Percentiles rank a stretch among this genome's conserved stretches.
These are phyloP conservation scores for Pestalotiopsis sp. DNA, from an alignment of 2,329 filamentous ascomycete species.

Conservation along the genomic window DNA sequence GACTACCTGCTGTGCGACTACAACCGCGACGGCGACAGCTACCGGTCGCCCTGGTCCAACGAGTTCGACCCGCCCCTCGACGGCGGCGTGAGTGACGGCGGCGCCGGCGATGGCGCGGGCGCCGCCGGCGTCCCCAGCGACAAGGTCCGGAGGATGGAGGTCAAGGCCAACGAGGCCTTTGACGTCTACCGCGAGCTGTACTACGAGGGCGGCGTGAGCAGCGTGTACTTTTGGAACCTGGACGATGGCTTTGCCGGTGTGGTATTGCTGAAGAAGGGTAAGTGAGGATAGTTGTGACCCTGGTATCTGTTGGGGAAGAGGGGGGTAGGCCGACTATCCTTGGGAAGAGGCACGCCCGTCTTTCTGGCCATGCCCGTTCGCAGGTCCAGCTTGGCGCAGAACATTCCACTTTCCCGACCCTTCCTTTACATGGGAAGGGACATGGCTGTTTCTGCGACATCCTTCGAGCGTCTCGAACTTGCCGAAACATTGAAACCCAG, in stretches of 20 bases:
- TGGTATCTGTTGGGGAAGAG: background rate
- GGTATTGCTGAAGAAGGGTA: slow-evolving; percentile 92
- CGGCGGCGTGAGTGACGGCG: slow-evolving; percentile 52
- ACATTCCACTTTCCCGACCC: background rate
- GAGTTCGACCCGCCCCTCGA: slow-evolving; percentile 92
- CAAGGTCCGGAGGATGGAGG: slow-evolving; percentile 88
- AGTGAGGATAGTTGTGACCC: slow-evolving; percentile 27
- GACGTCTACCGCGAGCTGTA: slow-evolving; percentile 97
- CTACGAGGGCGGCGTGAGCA: slow-evolving; percentile 94
- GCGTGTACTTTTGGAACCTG: slow-evolving; percentile 97
- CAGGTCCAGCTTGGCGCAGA: background rate
- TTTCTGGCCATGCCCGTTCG: too few relatives aligned
- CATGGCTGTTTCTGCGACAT: background rate
- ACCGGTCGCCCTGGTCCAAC: slow-evolving; percentile 98
- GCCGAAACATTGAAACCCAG: background rate
- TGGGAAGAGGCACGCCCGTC: background rate
- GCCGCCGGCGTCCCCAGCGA: slow-evolving; percentile 90
- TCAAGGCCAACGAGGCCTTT: slow-evolving; percentile 93
- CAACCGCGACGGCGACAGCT: slow-evolving; percentile 97
- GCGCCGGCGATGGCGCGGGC: slow-evolving; percentile 58
- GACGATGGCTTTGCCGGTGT: slow-evolving; percentile 98
- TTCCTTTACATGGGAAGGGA: background rate
- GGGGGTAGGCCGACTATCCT: background rate
- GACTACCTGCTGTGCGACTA: slow-evolving; percentile 99
- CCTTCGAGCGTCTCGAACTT: background rate